Evolutionary conservation across 225 moss, liverwort and hornwort genomes (phyloP), one percentile per base, ranked within the genome.

Genomic region (Anthoceros angustus): DNA sequence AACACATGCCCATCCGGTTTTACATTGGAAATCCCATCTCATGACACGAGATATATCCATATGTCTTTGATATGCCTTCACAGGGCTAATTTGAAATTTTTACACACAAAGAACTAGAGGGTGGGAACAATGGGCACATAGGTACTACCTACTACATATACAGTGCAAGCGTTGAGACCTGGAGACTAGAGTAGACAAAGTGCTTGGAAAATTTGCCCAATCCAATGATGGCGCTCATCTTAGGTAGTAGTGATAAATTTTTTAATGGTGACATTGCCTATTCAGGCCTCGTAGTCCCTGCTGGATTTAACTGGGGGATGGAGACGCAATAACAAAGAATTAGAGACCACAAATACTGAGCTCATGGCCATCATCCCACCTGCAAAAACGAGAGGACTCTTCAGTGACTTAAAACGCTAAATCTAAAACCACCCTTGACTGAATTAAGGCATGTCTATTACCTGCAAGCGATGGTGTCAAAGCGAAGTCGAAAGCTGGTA

Each of bases 361-460:
- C 94, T 94, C 67, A 72, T 74, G 40, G 94, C 94, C 94, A 90
- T 94, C 94, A 94, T 88, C 61, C 86, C 94, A 32, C 88, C 90
- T 39, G 82, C 78, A 69, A 67, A 67, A 72, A 3, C n/a, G 1
- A 66, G 25, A 41, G 18, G 1, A 20, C 18, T 38, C 40, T 12
- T 62, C 40, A 45, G 40, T 7, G 25, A 46, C 25, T 48, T 25
- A 42, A 12, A 46, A 26, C 12, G 63, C 12, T 23, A 16, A 64
- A 20, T 20, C 41, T 63, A 5, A 40, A 15, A 40, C 42, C 12
- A 18, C 0, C 20, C 12, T 0, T 24, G n/a, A 11, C 40, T 6
- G 8, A 68, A 63, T 20, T 10, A 21, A 63, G n/a, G 16, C 25
- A 40, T 2, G 12, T 9, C 42, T 23, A 24, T 39, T 21, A 81